phyloP scores from a whole-genome alignment of 495 filamentous ascomycete species.

The Hypoxylon trugodes region DNA sequence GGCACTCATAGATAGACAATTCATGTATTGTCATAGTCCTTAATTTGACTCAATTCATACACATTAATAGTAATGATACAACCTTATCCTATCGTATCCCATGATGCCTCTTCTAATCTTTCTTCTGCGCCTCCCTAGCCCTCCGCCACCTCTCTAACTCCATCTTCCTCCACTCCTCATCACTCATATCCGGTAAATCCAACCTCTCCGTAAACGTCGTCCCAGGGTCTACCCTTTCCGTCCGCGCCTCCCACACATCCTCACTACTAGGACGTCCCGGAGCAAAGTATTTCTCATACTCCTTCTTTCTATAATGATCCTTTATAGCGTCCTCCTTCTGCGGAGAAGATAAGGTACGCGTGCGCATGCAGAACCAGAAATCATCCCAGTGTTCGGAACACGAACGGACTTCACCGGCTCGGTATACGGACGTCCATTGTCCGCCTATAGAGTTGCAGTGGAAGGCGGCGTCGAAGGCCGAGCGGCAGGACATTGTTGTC shows the following conservation, averaged over 20 bases:
- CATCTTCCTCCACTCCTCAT: constrained; percentile 65
- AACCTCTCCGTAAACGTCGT: constrained; percentile 56
- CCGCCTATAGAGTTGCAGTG: constrained; percentile 94
- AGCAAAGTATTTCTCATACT: constrained; percentile 75
- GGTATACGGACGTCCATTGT: constrained; percentile 83
- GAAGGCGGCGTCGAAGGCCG: constrained; percentile 91
- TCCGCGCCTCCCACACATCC: constrained; percentile 86
- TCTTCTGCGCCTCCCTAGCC: constrained; percentile 28
- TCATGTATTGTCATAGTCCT: too few species aligned
- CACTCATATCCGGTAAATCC: constrained; percentile 62
- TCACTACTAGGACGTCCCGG: constrained; percentile 76
- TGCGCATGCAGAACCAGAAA: constrained; percentile 96
- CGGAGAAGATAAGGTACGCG: constrained; percentile 60
- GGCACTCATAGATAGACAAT: too few species aligned
- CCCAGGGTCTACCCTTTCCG: constrained; percentile 54
- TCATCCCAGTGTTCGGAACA: constrained; percentile 86
- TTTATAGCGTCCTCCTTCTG: constrained; percentile 66
- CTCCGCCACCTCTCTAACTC: constrained; percentile 61
- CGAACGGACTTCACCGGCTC: constrained; percentile 74
- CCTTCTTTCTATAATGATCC: constrained; percentile 72
- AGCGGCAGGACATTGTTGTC: constrained; percentile 83
- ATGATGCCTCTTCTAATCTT: constrained; percentile 2
- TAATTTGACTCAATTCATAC: too few species aligned
- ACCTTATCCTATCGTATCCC: too few species aligned
- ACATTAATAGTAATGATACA: too few species aligned